phyloP scores from a whole-genome alignment of 345 rosid genomes.

The Boechera stricta region DNA sequence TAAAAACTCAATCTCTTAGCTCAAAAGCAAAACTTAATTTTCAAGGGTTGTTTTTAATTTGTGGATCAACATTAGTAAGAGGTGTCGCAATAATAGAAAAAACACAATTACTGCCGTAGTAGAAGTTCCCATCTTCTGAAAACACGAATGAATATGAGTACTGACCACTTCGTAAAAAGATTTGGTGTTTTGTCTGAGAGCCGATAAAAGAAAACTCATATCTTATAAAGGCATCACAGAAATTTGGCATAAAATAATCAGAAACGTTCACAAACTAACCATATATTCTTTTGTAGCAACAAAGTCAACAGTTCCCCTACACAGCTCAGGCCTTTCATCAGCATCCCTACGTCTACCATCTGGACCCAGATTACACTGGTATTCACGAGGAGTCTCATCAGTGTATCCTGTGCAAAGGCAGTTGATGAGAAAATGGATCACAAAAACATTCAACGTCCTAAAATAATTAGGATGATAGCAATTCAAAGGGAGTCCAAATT shows the following conservation, averaged over 20 bases:
- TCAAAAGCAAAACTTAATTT: slow-evolving; percentile 3
- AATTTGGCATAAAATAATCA: neutral
- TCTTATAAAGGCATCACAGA: slow-evolving; percentile 10
- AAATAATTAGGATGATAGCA: slow-evolving; percentile 1
- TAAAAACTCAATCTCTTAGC: slow-evolving; percentile 9
- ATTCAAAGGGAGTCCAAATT: neutral
- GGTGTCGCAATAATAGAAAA: neutral
- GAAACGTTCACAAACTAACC: slow-evolving; percentile 78
- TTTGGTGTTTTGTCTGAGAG: neutral
- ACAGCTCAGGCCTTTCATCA: slow-evolving; percentile 94
- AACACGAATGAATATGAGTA: neutral
- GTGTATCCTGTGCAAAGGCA: slow-evolving; percentile 63
- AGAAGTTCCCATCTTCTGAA: neutral
- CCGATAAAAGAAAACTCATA: slow-evolving; percentile 3
- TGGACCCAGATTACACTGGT: slow-evolving; percentile 88
- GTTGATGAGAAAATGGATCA: slow-evolving; percentile 25
- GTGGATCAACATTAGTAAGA: slow-evolving; percentile 7
- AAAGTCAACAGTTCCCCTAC: slow-evolving; percentile 94
- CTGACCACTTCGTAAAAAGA: neutral
- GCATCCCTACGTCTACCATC: slow-evolving; percentile 96
- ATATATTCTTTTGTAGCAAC: slow-evolving; percentile 90
- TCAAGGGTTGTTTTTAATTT: neutral
- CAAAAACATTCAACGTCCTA: slow-evolving; percentile 3
- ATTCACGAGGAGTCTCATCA: slow-evolving; percentile 85
- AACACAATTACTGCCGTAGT: slow-evolving; percentile 3